phyloP scores from a whole-genome alignment of 805 yeast genomes.

The Ogataea siamensis region DNA sequence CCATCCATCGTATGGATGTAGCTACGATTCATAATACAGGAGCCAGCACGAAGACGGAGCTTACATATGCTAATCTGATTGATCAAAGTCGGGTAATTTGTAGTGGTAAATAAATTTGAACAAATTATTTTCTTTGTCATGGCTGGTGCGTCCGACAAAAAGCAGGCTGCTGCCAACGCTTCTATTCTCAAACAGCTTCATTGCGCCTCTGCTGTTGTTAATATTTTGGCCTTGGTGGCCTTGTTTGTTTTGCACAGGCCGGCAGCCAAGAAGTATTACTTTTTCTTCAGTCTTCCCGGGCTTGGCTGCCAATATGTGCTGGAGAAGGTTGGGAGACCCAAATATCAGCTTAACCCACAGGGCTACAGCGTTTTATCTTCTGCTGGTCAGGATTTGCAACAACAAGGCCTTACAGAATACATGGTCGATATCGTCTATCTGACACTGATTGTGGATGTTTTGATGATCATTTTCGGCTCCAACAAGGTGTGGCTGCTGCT shows the following conservation, averaged over 20 bases:
- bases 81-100: conserved; percentile 11
- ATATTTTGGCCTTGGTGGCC: conserved; percentile 38
- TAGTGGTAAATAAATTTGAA: conserved; percentile 1
- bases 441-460: conserved; percentile 55
- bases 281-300: conserved; percentile 43
- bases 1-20: conserved; percentile 4
- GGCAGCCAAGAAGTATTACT: conserved; percentile 40
- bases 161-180: conserved; percentile 33
- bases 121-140: conserved; percentile 16
- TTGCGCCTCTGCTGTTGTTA: conserved; percentile 37
- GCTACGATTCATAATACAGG: conserved; percentile 13
- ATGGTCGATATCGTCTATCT: conserved; percentile 68
- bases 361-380: conserved; percentile 41
- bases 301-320: conserved; percentile 47
- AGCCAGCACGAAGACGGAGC: conserved; percentile 6
- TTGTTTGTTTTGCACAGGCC: conserved; percentile 46
- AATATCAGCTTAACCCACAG: conserved; percentile 36
- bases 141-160: conserved; percentile 41
- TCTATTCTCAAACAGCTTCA: conserved; percentile 34
- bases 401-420: conserved; percentile 67
- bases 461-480: conserved; percentile 53
- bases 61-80: conserved; percentile 5
- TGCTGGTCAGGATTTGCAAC: conserved; percentile 62
- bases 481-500: conserved; percentile 60
- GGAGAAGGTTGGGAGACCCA: conserved; percentile 63